A percentile compares a stretch with the other conserved stretches of the same genome.
Conservation (phyloP, 495 filamentous ascomycete species). For the Evernia prunastri region DNA sequence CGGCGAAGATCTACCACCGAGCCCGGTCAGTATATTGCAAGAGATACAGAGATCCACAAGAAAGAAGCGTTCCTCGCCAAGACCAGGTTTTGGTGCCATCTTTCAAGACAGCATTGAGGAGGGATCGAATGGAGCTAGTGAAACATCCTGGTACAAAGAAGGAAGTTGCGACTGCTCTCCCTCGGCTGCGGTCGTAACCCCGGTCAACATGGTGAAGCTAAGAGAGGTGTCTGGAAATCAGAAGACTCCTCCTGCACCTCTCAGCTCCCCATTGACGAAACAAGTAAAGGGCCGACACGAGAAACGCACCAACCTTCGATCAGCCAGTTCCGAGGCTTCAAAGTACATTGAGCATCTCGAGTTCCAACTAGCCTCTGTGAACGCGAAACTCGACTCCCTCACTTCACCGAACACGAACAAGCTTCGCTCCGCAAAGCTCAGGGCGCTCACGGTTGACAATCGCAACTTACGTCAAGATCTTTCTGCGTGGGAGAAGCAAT, state of each 20-base stretch:
- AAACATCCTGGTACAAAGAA: slow-evolving; percentile 24
- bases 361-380: slow-evolving; percentile 36
- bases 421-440: slow-evolving; percentile 36
- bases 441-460: slow-evolving; percentile 32
- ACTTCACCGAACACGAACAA: slow-evolving; percentile 33
- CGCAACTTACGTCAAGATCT: slow-evolving; percentile 33
- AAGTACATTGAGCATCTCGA: slow-evolving; percentile 48
- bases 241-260: slow-evolving; percentile 25
- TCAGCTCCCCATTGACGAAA: slow-evolving; percentile 24
- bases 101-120: slow-evolving; percentile 23
- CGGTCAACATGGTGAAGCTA: slow-evolving; percentile 20
- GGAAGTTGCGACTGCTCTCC: slow-evolving; percentile 23
- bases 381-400: slow-evolving; percentile 36
- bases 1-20: slow-evolving; percentile 20
- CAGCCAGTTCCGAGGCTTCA: slow-evolving; percentile 28
- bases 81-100: slow-evolving; percentile 21
- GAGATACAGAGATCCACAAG: slow-evolving; percentile 30
- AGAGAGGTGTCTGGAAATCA: slow-evolving; percentile 24
- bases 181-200: background rate
- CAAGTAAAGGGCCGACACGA: slow-evolving; percentile 17
- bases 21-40: slow-evolving; percentile 30
- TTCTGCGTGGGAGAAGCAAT: slow-evolving; percentile 40
- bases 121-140: slow-evolving; percentile 10
- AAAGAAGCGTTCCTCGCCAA: slow-evolving; percentile 21
- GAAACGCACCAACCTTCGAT: slow-evolving; percentile 19